Evolutionary conservation across 2,329 filamentous ascomycete genomes (phyloP).

Genomic region (Aureobasidium namibiae): DNA sequence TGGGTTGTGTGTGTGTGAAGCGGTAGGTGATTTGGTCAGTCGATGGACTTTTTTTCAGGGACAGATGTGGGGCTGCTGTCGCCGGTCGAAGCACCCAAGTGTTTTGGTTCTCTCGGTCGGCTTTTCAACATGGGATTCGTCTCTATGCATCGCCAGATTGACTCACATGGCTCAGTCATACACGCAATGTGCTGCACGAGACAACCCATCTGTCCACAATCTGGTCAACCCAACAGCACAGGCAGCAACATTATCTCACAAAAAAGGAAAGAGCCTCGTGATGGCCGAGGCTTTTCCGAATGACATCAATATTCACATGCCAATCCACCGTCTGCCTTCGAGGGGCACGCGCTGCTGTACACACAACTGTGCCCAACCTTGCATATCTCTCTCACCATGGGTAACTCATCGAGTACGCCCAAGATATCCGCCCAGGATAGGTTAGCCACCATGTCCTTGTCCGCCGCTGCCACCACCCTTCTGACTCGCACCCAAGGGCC

Average conservation of each 20-base stretch:
- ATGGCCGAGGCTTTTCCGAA: slow-evolving; percentile 2
- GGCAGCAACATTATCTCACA: neutral
- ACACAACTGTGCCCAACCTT: slow-evolving; percentile 2
- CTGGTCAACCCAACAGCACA: neutral
- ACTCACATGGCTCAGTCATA: neutral
- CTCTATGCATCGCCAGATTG: neutral
- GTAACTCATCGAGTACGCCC: slow-evolving; percentile 49
- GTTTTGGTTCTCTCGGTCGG: neutral
- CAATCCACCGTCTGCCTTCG: neutral
- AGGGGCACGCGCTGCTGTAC: neutral
- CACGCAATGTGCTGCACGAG: neutral
- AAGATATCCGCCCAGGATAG: slow-evolving; percentile 77
- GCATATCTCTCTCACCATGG: slow-evolving; percentile 39
- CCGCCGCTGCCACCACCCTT: neutral
- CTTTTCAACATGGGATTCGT: neutral
- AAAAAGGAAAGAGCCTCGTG: neutral
- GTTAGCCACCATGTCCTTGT: slow-evolving; percentile 41
- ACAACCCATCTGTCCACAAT: neutral
- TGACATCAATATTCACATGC: slow-evolving; percentile 12
- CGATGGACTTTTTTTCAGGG: slow-evolving; percentile 9
- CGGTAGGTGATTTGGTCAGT: neutral
- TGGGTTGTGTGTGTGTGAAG: neutral
- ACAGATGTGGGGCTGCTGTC: neutral
- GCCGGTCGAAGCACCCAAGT: neutral
- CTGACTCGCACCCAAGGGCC: slow-evolving; percentile 50